These are phyloP conservation scores for Brassica juncea DNA, from an alignment of 345 rosid species.

Conservation along the genomic window DNA sequence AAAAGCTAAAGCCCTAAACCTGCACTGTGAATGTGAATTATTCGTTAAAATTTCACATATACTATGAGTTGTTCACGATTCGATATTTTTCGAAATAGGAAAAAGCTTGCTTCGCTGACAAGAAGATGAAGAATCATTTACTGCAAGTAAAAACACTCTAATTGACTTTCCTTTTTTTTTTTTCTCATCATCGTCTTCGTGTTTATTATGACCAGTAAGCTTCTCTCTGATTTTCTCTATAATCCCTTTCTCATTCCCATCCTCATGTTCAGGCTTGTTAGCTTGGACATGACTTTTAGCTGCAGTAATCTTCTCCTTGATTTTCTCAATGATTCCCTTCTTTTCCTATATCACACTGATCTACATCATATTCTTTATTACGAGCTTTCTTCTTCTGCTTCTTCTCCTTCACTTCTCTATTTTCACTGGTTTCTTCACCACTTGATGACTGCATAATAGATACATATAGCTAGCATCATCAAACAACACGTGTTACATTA, in stretches of 20 bases:
- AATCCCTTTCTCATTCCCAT: conserved; percentile 46
- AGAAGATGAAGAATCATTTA: no score
- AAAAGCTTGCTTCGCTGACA: no score
- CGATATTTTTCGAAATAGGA: no score
- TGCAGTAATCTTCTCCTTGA: background rate
- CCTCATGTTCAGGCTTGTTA: conserved; percentile 33
- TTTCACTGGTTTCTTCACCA: conserved; percentile 48
- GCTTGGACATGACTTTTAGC: conserved; percentile 27
- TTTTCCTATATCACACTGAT: conserved; percentile 38
- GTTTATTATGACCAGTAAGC: conserved; percentile 47
- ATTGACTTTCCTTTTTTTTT: conserved; percentile 20
- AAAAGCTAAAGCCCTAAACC: no score
- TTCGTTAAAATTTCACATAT: no score
- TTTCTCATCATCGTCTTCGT: conserved; percentile 30
- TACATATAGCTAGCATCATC: no score
- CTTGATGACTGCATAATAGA: conserved; percentile 25
- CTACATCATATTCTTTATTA: conserved; percentile 15
- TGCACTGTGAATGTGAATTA: no score
- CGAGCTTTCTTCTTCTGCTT: background rate
- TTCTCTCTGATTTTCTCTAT: conserved; percentile 55
- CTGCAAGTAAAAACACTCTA: background rate
- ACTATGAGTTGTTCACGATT: no score
- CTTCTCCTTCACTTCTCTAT: conserved; percentile 34
- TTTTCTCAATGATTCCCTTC: conserved; percentile 48
- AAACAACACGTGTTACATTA: no score